Conservation (phyloP, 2,329 filamentous ascomycete species). For the Capronia americana region DNA sequence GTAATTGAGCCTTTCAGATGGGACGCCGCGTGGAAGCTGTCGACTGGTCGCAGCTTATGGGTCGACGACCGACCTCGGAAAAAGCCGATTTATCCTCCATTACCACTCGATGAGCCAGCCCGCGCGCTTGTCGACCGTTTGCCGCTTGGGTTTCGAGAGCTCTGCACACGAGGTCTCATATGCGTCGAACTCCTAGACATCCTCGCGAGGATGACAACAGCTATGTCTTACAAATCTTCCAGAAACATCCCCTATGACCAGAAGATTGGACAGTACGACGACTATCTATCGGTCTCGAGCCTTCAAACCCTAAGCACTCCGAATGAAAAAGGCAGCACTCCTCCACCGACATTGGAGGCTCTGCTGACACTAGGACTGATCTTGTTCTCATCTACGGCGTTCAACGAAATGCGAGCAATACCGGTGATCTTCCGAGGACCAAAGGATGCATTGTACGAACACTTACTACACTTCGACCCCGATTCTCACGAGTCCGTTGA, state of each 20-base stretch:
- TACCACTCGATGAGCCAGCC: neutral
- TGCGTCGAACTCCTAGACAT: constrained; percentile 4
- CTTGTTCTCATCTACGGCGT: constrained; percentile 7
- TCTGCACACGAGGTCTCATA: neutral
- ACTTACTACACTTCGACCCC: neutral
- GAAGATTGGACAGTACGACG: constrained; percentile 4
- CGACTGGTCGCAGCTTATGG: constrained; percentile 4
- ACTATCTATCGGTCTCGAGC: constrained; percentile 6
- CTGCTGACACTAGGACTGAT: neutral
- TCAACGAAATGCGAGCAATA: constrained; percentile 9
- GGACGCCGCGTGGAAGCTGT: constrained; percentile 4
- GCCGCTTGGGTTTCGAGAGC: neutral
- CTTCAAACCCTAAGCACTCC: neutral
- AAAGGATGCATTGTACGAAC: neutral
- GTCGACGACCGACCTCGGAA: constrained; percentile 5
- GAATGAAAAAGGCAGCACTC: neutral
- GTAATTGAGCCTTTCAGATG: neutral
- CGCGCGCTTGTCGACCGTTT: neutral
- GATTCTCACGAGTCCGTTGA: neutral
- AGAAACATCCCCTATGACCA: constrained; percentile 7
- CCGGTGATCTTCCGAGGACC: constrained; percentile 10
- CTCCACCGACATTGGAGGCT: neutral
- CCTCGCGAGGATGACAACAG: neutral
- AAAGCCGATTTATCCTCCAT: constrained; percentile 1
- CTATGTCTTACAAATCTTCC: constrained; percentile 1